Base-by-base conservation (phyloP, 192 early-diverging fungal genomes). In the Entomortierella parvispora region DNA sequence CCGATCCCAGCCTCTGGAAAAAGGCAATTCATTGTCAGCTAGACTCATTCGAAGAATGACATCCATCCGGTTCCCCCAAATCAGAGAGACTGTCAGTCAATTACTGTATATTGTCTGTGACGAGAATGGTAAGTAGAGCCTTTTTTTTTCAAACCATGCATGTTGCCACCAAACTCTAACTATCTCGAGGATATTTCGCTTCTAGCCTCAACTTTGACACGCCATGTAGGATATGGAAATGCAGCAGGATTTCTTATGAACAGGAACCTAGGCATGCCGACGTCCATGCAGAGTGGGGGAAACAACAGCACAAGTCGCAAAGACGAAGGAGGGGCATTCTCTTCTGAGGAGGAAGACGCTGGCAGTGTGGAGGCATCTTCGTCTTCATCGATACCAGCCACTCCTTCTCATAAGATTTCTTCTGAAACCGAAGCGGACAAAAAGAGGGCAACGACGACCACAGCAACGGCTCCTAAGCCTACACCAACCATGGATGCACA, bases 211-310 rank as follows among this genome's bases (percentile, higher is more conserved):
- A 58, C 64, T 17, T 86, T 95, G 49, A 86, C 89, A 22, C 74
- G 81, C 26, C 87, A 93, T 68, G 88, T 95, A 4, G 97, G 97
- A 14, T 99, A 97, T 62, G 97, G 96, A 37, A 95, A 96, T 71
- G 94, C 93, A 23, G 94, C 94, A 8, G 97, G 97, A 44, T 99
- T 92, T 66, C 81, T 99, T 58, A 83, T 95, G 60, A 87, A 90
- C 15, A 82, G 86, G 18, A 92, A 93, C 32, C 91, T 91, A 10
- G 78, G 88, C 11, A 80, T 90, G 18, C 70, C 71, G 6, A 59
- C 81, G 5, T 71, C 71, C 58, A 53, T 65, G 61, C 17, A 54
- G 68, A 52, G 86, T 52, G 68, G 51, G 31, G 29, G 49, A 10
- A 33, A 25, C 31, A 62, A 26, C n/a, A 26, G 53, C 52, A 18